Conservation (phyloP, 2,329 filamentous ascomycete species). For the Emergomyces pasteurianus region DNA sequence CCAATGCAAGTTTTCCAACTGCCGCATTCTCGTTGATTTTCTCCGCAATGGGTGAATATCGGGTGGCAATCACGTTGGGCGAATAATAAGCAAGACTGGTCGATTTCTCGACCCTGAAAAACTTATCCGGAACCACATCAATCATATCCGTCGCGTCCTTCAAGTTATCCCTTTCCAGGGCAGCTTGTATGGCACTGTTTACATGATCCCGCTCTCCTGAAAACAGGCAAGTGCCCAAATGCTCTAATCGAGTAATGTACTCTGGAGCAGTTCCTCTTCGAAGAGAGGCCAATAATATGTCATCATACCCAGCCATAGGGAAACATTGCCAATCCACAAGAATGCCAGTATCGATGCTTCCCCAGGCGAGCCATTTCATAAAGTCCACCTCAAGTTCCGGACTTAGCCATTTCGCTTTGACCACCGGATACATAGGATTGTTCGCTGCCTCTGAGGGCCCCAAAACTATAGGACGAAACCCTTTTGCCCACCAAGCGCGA, state of each 20-base stretch:
- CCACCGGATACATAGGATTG: slow-evolving; percentile 63
- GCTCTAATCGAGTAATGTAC: slow-evolving; percentile 59
- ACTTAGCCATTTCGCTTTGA: slow-evolving; percentile 51
- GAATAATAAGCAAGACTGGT: slow-evolving; percentile 69
- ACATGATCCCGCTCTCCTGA: slow-evolving; percentile 56
- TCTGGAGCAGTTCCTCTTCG: slow-evolving; percentile 63
- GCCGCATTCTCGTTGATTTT: slow-evolving; percentile 46
- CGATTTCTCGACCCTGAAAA: slow-evolving; percentile 55
- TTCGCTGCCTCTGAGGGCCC: slow-evolving; percentile 68
- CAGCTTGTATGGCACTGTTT: slow-evolving; percentile 48
- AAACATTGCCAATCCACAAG: slow-evolving; percentile 68
- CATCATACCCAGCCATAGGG: slow-evolving; percentile 69
- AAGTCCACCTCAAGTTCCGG: slow-evolving; percentile 54
- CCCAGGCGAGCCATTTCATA: slow-evolving; percentile 85
- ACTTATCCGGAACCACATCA: slow-evolving; percentile 45
- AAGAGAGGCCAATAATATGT: slow-evolving; percentile 58
- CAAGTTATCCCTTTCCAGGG: slow-evolving; percentile 44
- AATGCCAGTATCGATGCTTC: slow-evolving; percentile 74
- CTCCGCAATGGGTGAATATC: slow-evolving; percentile 57
- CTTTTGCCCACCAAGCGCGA: slow-evolving; percentile 89
- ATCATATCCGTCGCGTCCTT: slow-evolving; percentile 52
- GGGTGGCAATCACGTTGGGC: slow-evolving; percentile 45
- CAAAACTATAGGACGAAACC: slow-evolving; percentile 75
- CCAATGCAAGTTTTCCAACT: slow-evolving; percentile 53
- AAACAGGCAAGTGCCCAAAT: slow-evolving; percentile 59